These are phyloP conservation scores for Mycena galopus DNA, from an alignment of 768 basidiomycete species.

Conservation along the genomic window DNA sequence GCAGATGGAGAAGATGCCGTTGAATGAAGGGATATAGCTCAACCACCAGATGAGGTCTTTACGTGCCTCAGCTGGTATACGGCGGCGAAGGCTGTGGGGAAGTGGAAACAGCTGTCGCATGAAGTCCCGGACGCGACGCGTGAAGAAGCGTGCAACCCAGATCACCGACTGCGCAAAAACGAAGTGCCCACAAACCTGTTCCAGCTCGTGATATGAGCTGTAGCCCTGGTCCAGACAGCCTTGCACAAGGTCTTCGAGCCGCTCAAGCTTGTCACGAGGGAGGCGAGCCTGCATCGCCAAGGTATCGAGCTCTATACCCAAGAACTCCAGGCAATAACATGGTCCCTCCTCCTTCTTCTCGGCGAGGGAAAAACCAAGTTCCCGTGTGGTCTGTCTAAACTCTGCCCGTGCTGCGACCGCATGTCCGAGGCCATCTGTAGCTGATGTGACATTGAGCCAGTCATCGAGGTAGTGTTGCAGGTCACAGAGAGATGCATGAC, in stretches of 20 bases:
- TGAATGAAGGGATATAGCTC: constrained; percentile 25
- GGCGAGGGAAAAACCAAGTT: constrained; percentile 37
- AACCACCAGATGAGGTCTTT: constrained; percentile 1
- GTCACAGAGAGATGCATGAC: constrained; percentile 4
- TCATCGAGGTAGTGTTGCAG: constrained; percentile 42
- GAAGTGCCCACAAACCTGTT: constrained; percentile 22
- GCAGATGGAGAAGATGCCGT: constrained; percentile 34
- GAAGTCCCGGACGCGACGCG: constrained; percentile 4
- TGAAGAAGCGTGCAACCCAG: neutral
- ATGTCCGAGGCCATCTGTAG: neutral
- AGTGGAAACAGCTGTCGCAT: neutral
- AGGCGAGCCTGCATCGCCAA: constrained; percentile 38
- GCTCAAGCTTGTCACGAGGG: constrained; percentile 31
- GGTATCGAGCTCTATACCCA: constrained; percentile 39
- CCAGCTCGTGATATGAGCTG: constrained; percentile 31
- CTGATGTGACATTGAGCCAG: too few species aligned
- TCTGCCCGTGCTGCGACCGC: neutral
- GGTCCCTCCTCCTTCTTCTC: constrained; percentile 35
- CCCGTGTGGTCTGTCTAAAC: constrained; percentile 2
- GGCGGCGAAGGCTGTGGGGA: neutral
- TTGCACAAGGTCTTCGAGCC: neutral
- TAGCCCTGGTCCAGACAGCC: neutral
- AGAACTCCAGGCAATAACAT: constrained; percentile 33
- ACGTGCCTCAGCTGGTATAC: neutral
- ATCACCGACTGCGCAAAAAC: constrained; percentile 11